Evolutionary conservation across 2,329 filamentous ascomycete genomes (phyloP), one percentile per base, ranked within the genome.

Genomic region (Epichloe amarillans): DNA sequence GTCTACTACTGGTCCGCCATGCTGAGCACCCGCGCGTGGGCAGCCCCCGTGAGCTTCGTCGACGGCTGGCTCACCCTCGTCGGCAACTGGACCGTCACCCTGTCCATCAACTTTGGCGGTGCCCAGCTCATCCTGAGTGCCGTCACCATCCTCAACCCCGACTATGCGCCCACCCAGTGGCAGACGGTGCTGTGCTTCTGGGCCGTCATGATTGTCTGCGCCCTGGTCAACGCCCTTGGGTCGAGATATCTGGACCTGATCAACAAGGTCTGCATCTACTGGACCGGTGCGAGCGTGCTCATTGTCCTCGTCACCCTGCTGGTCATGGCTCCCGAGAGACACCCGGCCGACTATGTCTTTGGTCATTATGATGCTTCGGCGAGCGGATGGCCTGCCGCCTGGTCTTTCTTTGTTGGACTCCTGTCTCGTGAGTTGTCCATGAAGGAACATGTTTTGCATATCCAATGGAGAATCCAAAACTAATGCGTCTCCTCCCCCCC

Each of bases 151-250:
- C 78, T 83, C 63, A 69, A 84, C 57, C 71, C 79, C 4, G 70
- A 67, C 54, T 88, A 82, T 60, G 70, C 72, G 40, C 59, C 78
- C 3, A 68, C 83, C 56, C 60, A 75, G 21, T 88, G 83, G 82
- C 84, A 88, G 63, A 82, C 86, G 51, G 87, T 88, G 61, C 68
- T 88, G 44, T 83, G 87, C 56, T 88, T 88, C 64, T 77, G 84
- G 58, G 82, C 70, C 17, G 82, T 82, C 59, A 84, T 80, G 53
- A 54, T 82, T 35, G 66, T 77, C 17, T 82, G 81, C 42, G 82
- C 86, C 54, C 53, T 79, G 50, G 71, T 88, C 64, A 88, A 88
- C 56, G 79, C 80, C 6, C 84, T 87, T 56, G 73, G 76, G 30
- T 66, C 67, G n/a, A 56, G 61, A 2, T 63, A 82, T 8, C 70